Conservation (phyloP, 805 yeast species). For the Kodamaea kakaduensis region DNA sequence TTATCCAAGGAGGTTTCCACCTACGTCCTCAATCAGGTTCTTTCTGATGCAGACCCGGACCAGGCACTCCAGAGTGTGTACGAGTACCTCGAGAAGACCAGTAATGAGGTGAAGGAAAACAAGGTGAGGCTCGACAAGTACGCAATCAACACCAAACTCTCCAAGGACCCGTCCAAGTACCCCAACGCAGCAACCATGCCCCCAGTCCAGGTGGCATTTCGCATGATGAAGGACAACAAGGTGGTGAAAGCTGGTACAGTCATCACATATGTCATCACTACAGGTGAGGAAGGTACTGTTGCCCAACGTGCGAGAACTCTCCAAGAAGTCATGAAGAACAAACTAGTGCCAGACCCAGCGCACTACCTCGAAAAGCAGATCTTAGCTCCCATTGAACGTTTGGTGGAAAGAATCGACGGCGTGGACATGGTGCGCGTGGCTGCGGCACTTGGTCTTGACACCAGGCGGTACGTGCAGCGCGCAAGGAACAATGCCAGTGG, state of each 20-base stretch:
- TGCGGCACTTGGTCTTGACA: slow-evolving; percentile 70
- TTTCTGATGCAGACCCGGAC: slow-evolving; percentile 73
- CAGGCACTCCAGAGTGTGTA: slow-evolving; percentile 70
- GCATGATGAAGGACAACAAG: slow-evolving; percentile 78
- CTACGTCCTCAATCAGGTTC: slow-evolving; percentile 64
- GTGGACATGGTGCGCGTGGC: slow-evolving; percentile 78
- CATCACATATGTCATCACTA: slow-evolving; percentile 77
- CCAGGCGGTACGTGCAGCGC: slow-evolving; percentile 51
- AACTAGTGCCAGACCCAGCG: slow-evolving; percentile 64
- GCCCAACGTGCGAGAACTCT: slow-evolving; percentile 85
- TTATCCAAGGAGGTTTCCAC: slow-evolving; percentile 85
- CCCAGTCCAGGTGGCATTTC: slow-evolving; percentile 80
- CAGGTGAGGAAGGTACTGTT: slow-evolving; percentile 38
- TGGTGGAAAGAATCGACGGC: slow-evolving; percentile 82
- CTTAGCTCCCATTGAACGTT: slow-evolving; percentile 84
- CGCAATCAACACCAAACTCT: slow-evolving; percentile 79
- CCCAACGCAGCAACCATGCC: slow-evolving; percentile 78
- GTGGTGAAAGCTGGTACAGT: slow-evolving; percentile 86
- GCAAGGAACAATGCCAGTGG: slow-evolving; percentile 33
- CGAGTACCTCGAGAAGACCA: slow-evolving; percentile 60
- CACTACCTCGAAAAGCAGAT: slow-evolving; percentile 87
- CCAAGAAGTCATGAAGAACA: slow-evolving; percentile 60
- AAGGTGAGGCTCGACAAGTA: slow-evolving; percentile 63
- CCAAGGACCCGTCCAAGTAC: slow-evolving; percentile 84
- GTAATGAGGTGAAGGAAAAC: slow-evolving; percentile 53